A percentile compares a stretch with the other conserved stretches of the same genome.
Evolutionary conservation across 129 eudicot genomes (phyloP).

Genomic region (Scalesia atractyloides): DNA sequence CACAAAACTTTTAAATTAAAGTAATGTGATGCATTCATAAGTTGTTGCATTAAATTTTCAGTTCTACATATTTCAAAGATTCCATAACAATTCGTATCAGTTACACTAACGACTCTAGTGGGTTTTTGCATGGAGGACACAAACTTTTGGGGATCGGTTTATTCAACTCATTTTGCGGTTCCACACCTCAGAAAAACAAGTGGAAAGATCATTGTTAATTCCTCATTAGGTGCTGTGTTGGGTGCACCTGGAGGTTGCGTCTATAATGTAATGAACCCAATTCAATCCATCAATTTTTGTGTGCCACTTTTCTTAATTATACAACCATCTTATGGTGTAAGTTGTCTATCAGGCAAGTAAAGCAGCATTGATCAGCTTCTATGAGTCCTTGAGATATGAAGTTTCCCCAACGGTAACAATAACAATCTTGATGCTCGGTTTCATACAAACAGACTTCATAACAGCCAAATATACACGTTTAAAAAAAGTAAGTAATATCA

Average conservation of each 20-base stretch:
- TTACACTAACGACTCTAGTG: too few relatives aligned
- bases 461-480: conserved; percentile 22
- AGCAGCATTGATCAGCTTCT: conserved; percentile 55
- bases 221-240: conserved; percentile 24
- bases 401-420: conserved; percentile 33
- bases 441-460: conserved; percentile 34
- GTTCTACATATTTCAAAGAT: too few relatives aligned
- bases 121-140: conserved; percentile 20
- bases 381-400: conserved; percentile 53
- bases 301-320: too few relatives aligned
- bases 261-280: conserved; percentile 18
- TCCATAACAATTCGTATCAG: too few relatives aligned
- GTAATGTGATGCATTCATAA: too few relatives aligned
- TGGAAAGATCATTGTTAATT: conserved; percentile 36
- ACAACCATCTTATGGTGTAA: too few relatives aligned
- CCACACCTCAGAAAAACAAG: conserved; percentile 31
- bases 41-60: too few relatives aligned
- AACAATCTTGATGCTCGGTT: conserved; percentile 46
- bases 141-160: conserved; percentile 37
- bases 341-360: conserved; percentile 51
- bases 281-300: too few relatives aligned
- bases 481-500: conserved; percentile 21
- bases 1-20: too few relatives aligned
- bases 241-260: conserved; percentile 29
- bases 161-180: conserved; percentile 29